Percentiles rank a stretch among this genome's conserved stretches.
Evolutionary conservation across 176 grass and related monocot genomes (phyloP).

Genomic region (Lolium rigidum): DNA sequence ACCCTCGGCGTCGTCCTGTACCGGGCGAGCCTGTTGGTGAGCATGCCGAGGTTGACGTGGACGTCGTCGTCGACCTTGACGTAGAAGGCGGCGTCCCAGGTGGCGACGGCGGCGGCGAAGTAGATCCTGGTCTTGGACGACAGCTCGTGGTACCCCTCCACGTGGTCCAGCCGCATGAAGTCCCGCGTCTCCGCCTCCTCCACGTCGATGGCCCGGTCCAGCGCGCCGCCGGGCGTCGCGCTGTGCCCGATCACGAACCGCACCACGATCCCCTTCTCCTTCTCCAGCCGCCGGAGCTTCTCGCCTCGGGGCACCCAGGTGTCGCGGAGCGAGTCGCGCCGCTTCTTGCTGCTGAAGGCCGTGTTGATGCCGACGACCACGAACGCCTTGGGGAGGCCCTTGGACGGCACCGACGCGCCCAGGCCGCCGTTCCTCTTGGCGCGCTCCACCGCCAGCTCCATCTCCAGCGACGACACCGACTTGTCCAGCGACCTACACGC

Average conservation of each 20-base stretch:
- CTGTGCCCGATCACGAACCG: slow-evolving; percentile 91
- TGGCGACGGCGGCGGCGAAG: slow-evolving; percentile 68
- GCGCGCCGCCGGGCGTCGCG: slow-evolving; percentile 46
- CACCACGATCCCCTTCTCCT: slow-evolving; percentile 66
- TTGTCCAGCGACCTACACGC: slow-evolving; percentile 61
- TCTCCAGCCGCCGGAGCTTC: slow-evolving; percentile 61
- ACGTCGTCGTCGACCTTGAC: slow-evolving; percentile 90
- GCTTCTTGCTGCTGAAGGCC: slow-evolving; percentile 74
- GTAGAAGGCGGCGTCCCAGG: slow-evolving; percentile 81
- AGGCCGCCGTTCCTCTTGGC: slow-evolving; percentile 47
- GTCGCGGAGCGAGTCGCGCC: slow-evolving; percentile 67
- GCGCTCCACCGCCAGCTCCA: slow-evolving; percentile 63
- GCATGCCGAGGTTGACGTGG: slow-evolving; percentile 79
- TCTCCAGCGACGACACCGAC: slow-evolving; percentile 68
- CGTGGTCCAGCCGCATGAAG: slow-evolving; percentile 78
- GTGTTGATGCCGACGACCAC: slow-evolving; percentile 81
- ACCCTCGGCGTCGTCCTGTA: slow-evolving; percentile 61
- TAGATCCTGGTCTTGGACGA: slow-evolving; percentile 72
- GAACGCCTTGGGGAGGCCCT: slow-evolving; percentile 57
- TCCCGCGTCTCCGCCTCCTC: slow-evolving; percentile 61
- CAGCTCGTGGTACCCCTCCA: slow-evolving; percentile 90
- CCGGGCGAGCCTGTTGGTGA: slow-evolving; percentile 46
- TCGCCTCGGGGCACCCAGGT: slow-evolving; percentile 73
- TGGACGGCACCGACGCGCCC: slow-evolving; percentile 22
- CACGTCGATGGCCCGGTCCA: slow-evolving; percentile 70